Base-by-base conservation (phyloP, 2,329 filamentous ascomycete species). In the Helotiales sp. region DNA sequence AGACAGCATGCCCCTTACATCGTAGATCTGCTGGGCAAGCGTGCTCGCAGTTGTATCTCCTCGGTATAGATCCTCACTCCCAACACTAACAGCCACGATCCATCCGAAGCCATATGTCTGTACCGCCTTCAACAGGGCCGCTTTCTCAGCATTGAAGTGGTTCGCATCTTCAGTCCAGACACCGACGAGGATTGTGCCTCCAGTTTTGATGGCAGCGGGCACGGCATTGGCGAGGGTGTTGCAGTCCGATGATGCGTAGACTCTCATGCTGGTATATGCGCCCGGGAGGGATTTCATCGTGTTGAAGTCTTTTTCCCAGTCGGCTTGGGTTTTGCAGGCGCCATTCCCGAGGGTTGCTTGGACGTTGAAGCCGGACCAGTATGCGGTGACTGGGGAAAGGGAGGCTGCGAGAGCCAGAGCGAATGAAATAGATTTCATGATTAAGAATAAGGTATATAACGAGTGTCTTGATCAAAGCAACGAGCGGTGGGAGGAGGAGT, bases 51-150 rank as follows among this genome's bases (percentile, higher is more conserved):
- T 72, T 32, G 80, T 81, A 63, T 84, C 81, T 15, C 76, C 78
- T 63, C 89, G 84, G 83, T 91, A 91, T 47, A 91, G 81, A 74
- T 90, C 88, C 81, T 91, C 89, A 74, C 84, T 87, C 50, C 89
- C 89, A 61, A 91, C 87, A 67, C 86, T 88, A 73, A 90, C 85
- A 67, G 87, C 88, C 50, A 89, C 84, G 71, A 90, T 82, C 77
- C 88, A 87, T 74, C 85, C 83, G 65, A 82, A 84, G 72, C 87
- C 88, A 75, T 86, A 82, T 73, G 80, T 80, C 69, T 80, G 75
- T 63, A 91, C 81, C 22, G 86, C 88, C 65, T 82, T 79, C 74
- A 86, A 80, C 47, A 91, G 80, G 20, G 88, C 89, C 70, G 74
- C 81, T 75, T 90, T 85, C 82, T 91, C 89, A 61, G 83, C 82